Base-by-base conservation (phyloP, 371 early-diverging fungal species). In the Zychaea mexicana region DNA sequence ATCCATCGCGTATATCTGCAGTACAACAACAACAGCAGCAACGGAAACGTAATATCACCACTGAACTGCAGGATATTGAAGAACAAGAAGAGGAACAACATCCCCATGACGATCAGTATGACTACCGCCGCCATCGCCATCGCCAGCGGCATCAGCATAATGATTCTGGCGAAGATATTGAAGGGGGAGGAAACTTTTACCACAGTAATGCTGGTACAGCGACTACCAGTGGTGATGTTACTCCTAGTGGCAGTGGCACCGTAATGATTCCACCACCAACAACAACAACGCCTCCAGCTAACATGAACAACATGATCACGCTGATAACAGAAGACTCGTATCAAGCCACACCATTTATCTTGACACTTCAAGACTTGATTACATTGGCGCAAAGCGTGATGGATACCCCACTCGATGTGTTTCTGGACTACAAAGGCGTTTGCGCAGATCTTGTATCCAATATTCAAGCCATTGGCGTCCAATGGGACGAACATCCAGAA, bases 321-420 rank as follows among this genome's bases (percentile, higher is more conserved):
- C 65, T 83, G 1, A 79, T 84, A 42, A 79, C 85, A 0, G 87
- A 86, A 65, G 87, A 85, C 52, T 77, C 84, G 0, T 83, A 86
- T 58, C 70, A 78, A 49, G 83, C 85, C n/a, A 85, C 85, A 6
- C 85, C 85, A 0, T 87, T 87, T 60, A 87, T 87, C 10, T 63
- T 83, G 27, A 84, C 84, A 1, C 62, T 87, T 21, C 87, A 87
- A 57, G 85, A 85, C 31, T 64, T 87, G 15, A 87, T 87, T 61
- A 63, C 77, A 3, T 67, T 84, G 28, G 85, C 85, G 0, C 87
- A 87, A 61, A 73, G 77, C 39, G 79, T 85, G 39, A 68, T 87
- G 57, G 87, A 87, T 65, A 87, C 83, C 7, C 75, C 85, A 1
- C 60, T 87, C 30, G 77, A 82, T 54, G 64, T 71, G 0, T 81